Base-by-base conservation (phyloP, 805 yeast genomes). In the Blastobotrys muscicola region DNA sequence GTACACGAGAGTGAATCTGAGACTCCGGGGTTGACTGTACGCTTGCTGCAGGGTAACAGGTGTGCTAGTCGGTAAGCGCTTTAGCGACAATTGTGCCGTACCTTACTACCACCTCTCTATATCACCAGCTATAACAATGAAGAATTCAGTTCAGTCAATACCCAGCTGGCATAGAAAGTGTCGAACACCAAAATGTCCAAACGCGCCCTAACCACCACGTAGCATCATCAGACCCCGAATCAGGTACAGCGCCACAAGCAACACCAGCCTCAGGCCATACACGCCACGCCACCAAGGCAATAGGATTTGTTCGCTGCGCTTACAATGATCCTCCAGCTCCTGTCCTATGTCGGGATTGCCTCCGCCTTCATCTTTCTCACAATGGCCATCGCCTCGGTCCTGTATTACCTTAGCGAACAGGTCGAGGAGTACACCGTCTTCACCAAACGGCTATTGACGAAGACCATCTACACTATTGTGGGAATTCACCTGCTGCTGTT, bases 341-440 rank as follows among this genome's bases (percentile, higher is more conserved):
- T 83, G 1, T 77, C 89, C 1, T 71, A 75, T 44, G 58, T 71
- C 2, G 92, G 92, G 11, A 67, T 75, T 1, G 61, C 76, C 0
- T 55, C 71, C 0, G 92, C 89, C 2, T 81, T 82, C 52, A 53
- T 75, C 1, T 72, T 76, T 44, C 39, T 51, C 38, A 47, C 52
- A 8, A 33, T 56, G 45, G 53, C 85, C 14, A 80, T 83, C 47
- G 97, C 97, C 0, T 84, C 95, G 2, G 97, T 95, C 0, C 68
- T 92, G 30, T 92, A 87, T 68, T 89, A 87, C 55, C 69, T 90
- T 33, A 84, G 95, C 7, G 98, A 92, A 59, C 65, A 87, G 29
- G 94, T 92, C 11, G 98, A 92, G 59, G 97, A 89, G 56, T 90
- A 92, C 60, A 75, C 94, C 0, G 92, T 84, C 50, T 78, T 87